Conservation (phyloP, 139 green algal genomes). For the Micractinium sp. region DNA sequence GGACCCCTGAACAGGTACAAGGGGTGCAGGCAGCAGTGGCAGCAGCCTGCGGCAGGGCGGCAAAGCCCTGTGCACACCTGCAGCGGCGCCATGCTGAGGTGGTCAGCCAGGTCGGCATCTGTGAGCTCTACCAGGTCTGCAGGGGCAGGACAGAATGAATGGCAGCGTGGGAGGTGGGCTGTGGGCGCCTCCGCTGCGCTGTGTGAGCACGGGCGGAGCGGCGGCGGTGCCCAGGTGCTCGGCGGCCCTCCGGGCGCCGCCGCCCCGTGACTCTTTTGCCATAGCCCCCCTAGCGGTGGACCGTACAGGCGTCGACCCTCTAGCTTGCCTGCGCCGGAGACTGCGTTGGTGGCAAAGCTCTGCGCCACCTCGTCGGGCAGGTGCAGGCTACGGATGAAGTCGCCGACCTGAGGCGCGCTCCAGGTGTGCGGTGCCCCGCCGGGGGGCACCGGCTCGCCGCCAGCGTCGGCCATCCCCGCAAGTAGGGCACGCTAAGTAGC, state of each 20-base stretch:
- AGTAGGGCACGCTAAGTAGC: no score
- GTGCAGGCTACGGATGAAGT: background rate
- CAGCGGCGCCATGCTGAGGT: slow-evolving; percentile 8
- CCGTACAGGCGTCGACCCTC: no score
- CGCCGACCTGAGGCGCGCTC: background rate
- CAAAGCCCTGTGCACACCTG: slow-evolving; percentile 4
- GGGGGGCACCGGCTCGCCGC: background rate
- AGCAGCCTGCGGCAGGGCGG: no score
- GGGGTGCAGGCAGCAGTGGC: no score
- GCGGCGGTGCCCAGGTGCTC: background rate
- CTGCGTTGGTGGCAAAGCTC: background rate
- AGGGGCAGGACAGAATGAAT: background rate
- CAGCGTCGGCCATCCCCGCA: background rate
- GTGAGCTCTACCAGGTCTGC: background rate
- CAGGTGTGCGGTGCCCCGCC: background rate
- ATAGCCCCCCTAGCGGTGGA: no score
- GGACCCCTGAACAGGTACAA: no score
- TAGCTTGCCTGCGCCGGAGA: no score
- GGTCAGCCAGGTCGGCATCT: background rate
- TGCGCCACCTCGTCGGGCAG: background rate
- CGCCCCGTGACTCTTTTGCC: no score
- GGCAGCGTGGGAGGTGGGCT: no score
- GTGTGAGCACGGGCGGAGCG: background rate
- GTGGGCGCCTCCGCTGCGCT: no score
- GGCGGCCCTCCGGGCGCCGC: no score